Percentiles rank a stretch among this genome's conserved stretches.
These are phyloP conservation scores for Przewalskia tangutica DNA, from an alignment of 257 asterid genomes.

Conservation along the genomic window DNA sequence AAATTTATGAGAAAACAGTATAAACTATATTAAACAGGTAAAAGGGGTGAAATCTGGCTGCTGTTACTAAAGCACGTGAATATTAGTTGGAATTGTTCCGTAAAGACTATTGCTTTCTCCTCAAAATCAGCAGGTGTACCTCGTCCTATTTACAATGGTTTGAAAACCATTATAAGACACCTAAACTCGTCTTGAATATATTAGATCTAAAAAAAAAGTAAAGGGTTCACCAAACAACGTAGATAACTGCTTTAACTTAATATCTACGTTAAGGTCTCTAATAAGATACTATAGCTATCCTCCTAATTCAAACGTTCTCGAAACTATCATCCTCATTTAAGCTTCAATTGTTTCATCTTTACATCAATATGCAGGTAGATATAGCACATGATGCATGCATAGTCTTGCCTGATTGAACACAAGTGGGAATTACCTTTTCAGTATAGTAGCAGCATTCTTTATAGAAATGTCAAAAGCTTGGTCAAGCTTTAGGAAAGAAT, in stretches of 20 bases:
- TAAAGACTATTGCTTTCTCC: neutral
- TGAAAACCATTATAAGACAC: neutral
- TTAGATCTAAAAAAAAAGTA: neutral
- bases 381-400: neutral
- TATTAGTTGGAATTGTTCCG: neutral
- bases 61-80: neutral
- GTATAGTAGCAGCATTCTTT: conserved; percentile 47
- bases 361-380: neutral
- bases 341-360: neutral
- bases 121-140: neutral
- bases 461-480: conserved; percentile 33
- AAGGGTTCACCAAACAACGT: neutral
- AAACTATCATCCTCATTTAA: neutral
- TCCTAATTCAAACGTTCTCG: neutral
- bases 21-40: neutral
- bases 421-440: conserved; percentile 51
- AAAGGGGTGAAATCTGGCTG: neutral
- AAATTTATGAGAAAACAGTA: neutral
- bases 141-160: neutral
- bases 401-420: neutral
- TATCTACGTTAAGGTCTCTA: neutral
- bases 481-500: conserved; percentile 46
- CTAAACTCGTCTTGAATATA: neutral
- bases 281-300: neutral
- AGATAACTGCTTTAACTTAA: neutral